These are phyloP conservation scores for Ophiocordyceps camponoti-rufipedis DNA, from an alignment of 2,329 filamentous ascomycete genomes.

Conservation along the genomic window DNA sequence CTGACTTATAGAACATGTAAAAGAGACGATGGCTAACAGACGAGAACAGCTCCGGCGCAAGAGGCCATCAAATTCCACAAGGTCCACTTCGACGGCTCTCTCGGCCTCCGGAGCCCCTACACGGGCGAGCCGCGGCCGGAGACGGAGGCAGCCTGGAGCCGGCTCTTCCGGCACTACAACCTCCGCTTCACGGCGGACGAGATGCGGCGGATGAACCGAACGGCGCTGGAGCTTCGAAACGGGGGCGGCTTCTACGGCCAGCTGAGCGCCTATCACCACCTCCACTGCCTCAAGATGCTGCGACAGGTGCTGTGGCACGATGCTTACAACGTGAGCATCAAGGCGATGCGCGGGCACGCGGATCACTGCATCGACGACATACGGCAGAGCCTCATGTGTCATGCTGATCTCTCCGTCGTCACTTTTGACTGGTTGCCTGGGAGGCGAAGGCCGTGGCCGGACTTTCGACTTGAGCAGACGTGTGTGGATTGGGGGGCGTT, in stretches of 20 bases:
- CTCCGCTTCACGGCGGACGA: neutral
- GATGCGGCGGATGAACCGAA: neutral
- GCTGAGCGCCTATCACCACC: neutral
- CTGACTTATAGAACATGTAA: neutral
- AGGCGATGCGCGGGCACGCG: neutral
- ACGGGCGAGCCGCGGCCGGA: neutral
- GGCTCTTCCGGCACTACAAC: neutral
- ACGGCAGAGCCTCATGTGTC: neutral
- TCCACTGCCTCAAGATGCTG: slow-evolving; percentile 1
- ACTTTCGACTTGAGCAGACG: neutral
- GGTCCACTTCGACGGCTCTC: neutral
- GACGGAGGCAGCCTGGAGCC: neutral
- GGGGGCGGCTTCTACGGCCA: neutral
- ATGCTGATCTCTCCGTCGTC: neutral
- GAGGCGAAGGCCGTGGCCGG: neutral
- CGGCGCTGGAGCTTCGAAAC: neutral
- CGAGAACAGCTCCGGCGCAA: neutral
- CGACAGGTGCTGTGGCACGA: neutral
- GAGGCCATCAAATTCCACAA: neutral
- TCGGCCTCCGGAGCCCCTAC: neutral
- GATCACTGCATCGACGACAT: neutral
- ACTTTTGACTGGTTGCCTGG: neutral
- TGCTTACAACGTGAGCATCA: neutral
- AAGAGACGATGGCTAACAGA: neutral
- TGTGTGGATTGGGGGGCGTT: neutral